A percentile compares a stretch with the other conserved stretches of the same genome.
These are phyloP conservation scores for Wallacemonas rigidus DNA, from an alignment of 208 protist genomes.

Conservation along the genomic window DNA sequence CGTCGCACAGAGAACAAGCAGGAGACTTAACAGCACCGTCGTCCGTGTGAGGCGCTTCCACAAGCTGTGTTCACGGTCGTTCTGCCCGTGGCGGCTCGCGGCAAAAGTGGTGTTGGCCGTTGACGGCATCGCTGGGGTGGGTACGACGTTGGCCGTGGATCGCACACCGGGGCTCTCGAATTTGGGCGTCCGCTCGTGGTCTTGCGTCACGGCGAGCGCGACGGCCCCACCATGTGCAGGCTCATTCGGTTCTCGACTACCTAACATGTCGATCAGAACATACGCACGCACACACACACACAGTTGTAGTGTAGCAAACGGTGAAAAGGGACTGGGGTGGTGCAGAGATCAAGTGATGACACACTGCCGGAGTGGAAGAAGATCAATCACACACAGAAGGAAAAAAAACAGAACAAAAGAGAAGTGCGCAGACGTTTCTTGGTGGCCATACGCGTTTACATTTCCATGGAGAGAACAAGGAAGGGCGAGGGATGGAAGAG, in stretches of 20 bases:
- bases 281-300: background rate
- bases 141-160: background rate
- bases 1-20: too few relatives aligned
- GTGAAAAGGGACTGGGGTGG: too few relatives aligned
- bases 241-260: background rate
- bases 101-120: background rate
- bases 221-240: background rate
- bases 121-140: background rate
- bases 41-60: background rate
- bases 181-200: background rate
- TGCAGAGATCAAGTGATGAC: too few relatives aligned
- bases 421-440: too few relatives aligned
- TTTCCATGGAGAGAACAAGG: too few relatives aligned
- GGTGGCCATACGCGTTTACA: too few relatives aligned
- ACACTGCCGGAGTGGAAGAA: too few relatives aligned
- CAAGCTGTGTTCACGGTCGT: constrained; percentile 2
- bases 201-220: background rate
- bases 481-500: too few relatives aligned
- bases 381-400: too few relatives aligned
- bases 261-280: background rate
- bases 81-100: background rate
- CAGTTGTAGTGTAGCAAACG: too few relatives aligned
- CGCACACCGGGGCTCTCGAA: background rate
- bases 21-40: background rate
- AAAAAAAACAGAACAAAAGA: too few relatives aligned